Evolutionary conservation across 805 yeast genomes (phyloP).

Genomic region (Isabelozyma rhagii): DNA sequence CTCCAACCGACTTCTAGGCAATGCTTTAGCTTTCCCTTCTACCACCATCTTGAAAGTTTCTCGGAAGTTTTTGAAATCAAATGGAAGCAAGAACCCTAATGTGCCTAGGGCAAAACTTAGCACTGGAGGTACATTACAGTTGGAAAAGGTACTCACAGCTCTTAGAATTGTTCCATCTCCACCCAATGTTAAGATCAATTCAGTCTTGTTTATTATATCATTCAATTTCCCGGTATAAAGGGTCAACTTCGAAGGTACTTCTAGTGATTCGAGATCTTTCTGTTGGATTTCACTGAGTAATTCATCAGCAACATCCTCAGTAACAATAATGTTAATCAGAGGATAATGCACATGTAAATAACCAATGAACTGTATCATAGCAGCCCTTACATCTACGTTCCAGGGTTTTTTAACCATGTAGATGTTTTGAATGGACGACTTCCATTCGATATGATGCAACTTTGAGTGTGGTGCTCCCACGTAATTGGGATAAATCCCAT

Average conservation of each 20-base stretch:
- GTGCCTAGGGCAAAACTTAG: slow-evolving; percentile 88
- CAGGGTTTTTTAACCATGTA: slow-evolving; percentile 84
- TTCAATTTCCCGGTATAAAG: slow-evolving; percentile 52
- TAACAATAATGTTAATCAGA: slow-evolving; percentile 71
- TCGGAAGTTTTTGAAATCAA: slow-evolving; percentile 63
- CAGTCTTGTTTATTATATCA: slow-evolving; percentile 66
- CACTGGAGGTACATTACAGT: slow-evolving; percentile 80
- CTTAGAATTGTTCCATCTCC: slow-evolving; percentile 93
- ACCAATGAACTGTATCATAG: slow-evolving; percentile 62
- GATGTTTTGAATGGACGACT: slow-evolving; percentile 68
- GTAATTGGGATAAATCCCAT: slow-evolving; percentile 45
- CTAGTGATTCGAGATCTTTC: slow-evolving; percentile 20
- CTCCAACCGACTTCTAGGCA: slow-evolving; percentile 75
- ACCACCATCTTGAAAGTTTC: slow-evolving; percentile 65
- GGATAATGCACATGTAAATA: slow-evolving; percentile 65
- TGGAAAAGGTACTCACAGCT: slow-evolving; percentile 76
- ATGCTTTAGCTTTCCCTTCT: slow-evolving; percentile 63
- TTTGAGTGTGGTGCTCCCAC: slow-evolving; percentile 56
- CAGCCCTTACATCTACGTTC: slow-evolving; percentile 59
- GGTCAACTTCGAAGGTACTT: background rate
- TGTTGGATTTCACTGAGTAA: slow-evolving; percentile 28
- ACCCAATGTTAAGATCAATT: slow-evolving; percentile 82
- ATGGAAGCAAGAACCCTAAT: slow-evolving; percentile 84
- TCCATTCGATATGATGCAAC: slow-evolving; percentile 66
- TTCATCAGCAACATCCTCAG: slow-evolving; percentile 72